Conservation (phyloP, 179 eudicot genomes). For the Pouteria campechiana region DNA sequence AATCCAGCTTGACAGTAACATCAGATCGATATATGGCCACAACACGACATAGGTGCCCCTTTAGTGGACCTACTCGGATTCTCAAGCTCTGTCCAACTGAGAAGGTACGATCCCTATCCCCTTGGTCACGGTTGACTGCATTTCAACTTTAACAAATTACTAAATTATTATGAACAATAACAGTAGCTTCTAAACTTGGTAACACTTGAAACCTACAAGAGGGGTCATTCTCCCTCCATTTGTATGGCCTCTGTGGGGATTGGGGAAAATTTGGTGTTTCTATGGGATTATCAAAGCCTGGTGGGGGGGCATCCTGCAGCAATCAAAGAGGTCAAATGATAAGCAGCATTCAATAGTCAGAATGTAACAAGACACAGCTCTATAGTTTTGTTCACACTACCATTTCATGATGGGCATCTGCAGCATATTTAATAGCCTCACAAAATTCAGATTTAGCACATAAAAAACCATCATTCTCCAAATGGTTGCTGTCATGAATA, state of each 20-base stretch:
- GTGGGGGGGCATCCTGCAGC: constrained; percentile 42
- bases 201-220: constrained; percentile 35
- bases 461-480: constrained; percentile 67
- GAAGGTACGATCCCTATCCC: constrained; percentile 55
- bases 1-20: constrained; percentile 89
- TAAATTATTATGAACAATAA: not conserved
- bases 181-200: not conserved
- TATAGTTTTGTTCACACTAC: constrained; percentile 16
- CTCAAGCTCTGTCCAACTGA: constrained; percentile 85
- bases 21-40: constrained; percentile 77
- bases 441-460: constrained; percentile 57
- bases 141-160: not conserved
- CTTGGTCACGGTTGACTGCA: constrained; percentile 38
- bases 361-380: not conserved
- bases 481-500: constrained; percentile 56
- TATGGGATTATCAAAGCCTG: constrained; percentile 52
- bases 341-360: too few species aligned
- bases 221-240: constrained; percentile 37
- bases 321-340: not conserved
- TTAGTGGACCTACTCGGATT: constrained; percentile 85
- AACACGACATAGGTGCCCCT: constrained; percentile 91
- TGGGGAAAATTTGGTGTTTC: constrained; percentile 82
- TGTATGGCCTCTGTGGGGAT: constrained; percentile 50
- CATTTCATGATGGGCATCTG: constrained; percentile 43
- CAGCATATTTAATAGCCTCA: constrained; percentile 54